A percentile compares a stretch with the other conserved stretches of the same genome.
Evolutionary conservation across 371 early-diverging fungal species (phyloP).

Genomic region (Batrachochytrium dendrobatidis): DNA sequence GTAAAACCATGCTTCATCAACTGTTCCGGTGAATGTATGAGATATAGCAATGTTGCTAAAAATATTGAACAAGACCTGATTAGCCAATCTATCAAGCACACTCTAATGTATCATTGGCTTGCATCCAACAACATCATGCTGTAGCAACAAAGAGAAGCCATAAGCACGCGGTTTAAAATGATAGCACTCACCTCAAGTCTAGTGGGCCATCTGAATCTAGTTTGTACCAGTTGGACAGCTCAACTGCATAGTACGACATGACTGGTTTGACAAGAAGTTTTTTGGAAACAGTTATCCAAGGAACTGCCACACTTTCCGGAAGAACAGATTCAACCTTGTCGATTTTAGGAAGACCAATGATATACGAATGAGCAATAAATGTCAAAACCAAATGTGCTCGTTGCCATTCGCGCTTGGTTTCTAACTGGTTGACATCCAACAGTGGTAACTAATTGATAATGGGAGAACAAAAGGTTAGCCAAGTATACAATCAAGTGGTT

Average conservation of each 20-base stretch:
- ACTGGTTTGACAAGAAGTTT: conserved; percentile 81
- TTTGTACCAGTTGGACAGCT: conserved; percentile 81
- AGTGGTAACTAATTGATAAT: conserved; percentile 58
- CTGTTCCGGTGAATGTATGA: conserved; percentile 78
- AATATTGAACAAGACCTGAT: neutral
- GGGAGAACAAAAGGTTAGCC: too few species aligned
- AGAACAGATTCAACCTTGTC: conserved; percentile 44
- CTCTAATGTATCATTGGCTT: too few species aligned
- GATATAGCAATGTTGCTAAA: conserved; percentile 69
- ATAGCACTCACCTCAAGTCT: conserved; percentile 49
- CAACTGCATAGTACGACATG: conserved; percentile 78
- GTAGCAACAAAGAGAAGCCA: neutral
- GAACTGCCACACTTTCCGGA: conserved; percentile 74
- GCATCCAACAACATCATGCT: too few species aligned
- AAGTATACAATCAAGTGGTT: too few species aligned
- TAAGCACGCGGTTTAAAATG: neutral
- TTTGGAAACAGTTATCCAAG: conserved; percentile 75
- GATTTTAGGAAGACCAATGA: conserved; percentile 24
- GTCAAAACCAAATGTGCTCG: conserved; percentile 81
- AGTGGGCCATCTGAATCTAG: conserved; percentile 66
- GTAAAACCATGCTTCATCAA: conserved; percentile 96
- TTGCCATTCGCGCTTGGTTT: conserved; percentile 50
- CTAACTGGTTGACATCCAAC: conserved; percentile 55
- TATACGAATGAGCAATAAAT: conserved; percentile 83
- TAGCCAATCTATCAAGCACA: too few species aligned